Evolutionary conservation across 148 eudicot species (phyloP), one percentile per base, ranked within the genome.

Genomic region (Chenopodium album): DNA sequence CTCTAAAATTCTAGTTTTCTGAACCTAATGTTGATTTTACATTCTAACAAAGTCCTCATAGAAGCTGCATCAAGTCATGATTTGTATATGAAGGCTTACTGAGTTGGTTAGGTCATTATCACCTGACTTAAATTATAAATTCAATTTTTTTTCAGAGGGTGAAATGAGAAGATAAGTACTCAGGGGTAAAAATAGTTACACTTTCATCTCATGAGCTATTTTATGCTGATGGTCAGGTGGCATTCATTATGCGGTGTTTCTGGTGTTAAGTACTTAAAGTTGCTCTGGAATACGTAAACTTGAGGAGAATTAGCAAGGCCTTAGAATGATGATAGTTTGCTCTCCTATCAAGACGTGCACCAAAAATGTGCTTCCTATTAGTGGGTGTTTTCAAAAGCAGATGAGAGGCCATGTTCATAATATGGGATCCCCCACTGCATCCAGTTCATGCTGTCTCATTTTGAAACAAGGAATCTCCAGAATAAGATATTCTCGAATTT

Each of bases 261-360:
- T 60, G 37, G 71, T 28, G 23, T 50, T 23, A 52, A 60, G 44
- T 41, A 41, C 44, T 41, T 41, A 41, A 41, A 41, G 54, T 32
- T 48, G 16, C 75, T 76, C 20, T 48, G 44, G 54, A 73, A 73
- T 63, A 52, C 26, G 20, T 17, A 71, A 71, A 76, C 41, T 78
- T 76, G 14, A 59, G 44, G 20, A 37, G 66, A 72, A 28, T 68
- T 68, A 32, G 86, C 78, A 67, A 75, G 86, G 81, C 60, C 76
- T 87, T 76, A 84, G 76, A 82, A 89, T 77, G 83, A 87, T 89
- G 90, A 79, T 84, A 66, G 76, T 84, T 66, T 88, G 88, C 83
- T 83, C 88, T 78, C 86, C 88, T 54, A 72, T 91, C 44, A 85
- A 83, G 71, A 78, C 82, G 48, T 84, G 82, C 79, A 50, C 81